A percentile compares a stretch with the other conserved stretches of the same genome.
phyloP scores from a whole-genome alignment of 345 rosid species.

The Eucalyptus polybractea region DNA sequence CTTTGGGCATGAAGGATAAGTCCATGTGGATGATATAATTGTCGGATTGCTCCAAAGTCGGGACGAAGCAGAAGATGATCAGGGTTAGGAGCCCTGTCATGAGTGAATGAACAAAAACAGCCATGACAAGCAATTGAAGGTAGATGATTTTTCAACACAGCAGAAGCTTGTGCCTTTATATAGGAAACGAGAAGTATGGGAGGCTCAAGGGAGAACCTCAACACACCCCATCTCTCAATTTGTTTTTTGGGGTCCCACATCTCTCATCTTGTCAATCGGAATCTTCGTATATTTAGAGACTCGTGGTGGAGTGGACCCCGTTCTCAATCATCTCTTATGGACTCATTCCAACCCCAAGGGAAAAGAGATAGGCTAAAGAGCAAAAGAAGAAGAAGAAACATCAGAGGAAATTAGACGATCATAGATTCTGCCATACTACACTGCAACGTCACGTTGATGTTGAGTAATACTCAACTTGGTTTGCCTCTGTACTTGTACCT shows the following conservation, averaged over 20 bases:
- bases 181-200: not conserved
- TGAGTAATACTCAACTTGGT: not conserved
- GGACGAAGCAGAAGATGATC: not conserved
- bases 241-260: not conserved
- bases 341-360: not conserved
- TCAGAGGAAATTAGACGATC: not conserved
- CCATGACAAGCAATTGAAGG: not conserved
- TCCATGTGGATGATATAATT: constrained; percentile 38
- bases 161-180: not conserved
- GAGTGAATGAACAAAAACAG: not conserved
- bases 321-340: not conserved
- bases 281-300: not conserved
- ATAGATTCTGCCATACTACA: not conserved
- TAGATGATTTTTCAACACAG: not conserved
- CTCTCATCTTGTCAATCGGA: not conserved
- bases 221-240: not conserved
- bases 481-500: not conserved
- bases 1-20: constrained; percentile 29
- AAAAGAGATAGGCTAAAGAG: not conserved
- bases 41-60: constrained; percentile 2
- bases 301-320: not conserved
- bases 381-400: not conserved
- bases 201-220: not conserved
- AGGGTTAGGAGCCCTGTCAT: not conserved
- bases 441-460: not conserved